phyloP scores from a whole-genome alignment of 495 filamentous ascomycete genomes.

The Platismatia glauca region DNA sequence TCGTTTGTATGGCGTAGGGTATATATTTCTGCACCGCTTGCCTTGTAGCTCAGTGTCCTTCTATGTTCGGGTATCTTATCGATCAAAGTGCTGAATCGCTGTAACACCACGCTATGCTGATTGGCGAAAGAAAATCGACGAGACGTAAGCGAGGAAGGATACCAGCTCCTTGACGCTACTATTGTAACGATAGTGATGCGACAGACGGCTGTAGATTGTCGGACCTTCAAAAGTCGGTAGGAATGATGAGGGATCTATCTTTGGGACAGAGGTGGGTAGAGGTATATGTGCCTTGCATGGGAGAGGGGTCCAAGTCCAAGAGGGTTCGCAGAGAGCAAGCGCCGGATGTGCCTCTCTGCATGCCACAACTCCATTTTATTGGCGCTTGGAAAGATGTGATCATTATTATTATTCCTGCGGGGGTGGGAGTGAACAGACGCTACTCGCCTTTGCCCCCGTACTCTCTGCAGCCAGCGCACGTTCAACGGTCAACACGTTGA shows the following conservation, averaged over 20 bases:
- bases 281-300: constrained; percentile 19
- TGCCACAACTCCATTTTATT: constrained; percentile 2
- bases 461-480: neutral
- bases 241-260: constrained; percentile 1
- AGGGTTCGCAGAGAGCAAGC: constrained; percentile 2
- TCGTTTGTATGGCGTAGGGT: neutral
- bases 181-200: constrained; percentile 13
- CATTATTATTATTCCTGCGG: constrained; percentile 5
- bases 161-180: constrained; percentile 16
- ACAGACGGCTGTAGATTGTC: constrained; percentile 5
- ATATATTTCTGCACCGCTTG: constrained; percentile 1
- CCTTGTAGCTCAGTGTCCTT: neutral
- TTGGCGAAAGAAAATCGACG: neutral
- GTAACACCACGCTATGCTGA: constrained; percentile 15
- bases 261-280: constrained; percentile 15
- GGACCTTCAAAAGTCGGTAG: neutral
- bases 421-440: neutral
- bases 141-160: constrained; percentile 6
- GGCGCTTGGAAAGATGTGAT: constrained; percentile 20
- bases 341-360: constrained; percentile 6
- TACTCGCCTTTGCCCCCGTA: too few species aligned
- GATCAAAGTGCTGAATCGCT: neutral
- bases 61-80: constrained; percentile 8
- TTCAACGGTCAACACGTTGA: neutral
- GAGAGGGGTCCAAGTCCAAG: constrained; percentile 3